phyloP scores from a whole-genome alignment of 257 asterid species.

The Solanum stenotomum region DNA sequence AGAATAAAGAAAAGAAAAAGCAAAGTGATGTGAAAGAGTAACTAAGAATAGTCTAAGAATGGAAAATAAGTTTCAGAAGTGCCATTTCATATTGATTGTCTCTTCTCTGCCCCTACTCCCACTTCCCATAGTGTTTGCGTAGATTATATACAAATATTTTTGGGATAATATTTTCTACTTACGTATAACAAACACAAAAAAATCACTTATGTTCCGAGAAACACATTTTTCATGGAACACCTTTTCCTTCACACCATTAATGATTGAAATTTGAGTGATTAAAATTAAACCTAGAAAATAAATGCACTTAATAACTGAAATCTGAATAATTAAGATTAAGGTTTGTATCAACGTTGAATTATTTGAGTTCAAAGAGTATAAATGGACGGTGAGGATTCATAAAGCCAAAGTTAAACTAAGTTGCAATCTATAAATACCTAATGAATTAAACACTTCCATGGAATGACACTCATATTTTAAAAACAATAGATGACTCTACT shows the following conservation, averaged over 20 bases:
- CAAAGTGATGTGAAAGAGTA: neutral
- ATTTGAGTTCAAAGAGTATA: too few species aligned
- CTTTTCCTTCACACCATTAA: neutral
- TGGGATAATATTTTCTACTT: neutral
- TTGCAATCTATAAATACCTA: neutral
- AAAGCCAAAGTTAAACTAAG: neutral
- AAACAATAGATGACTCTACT: neutral
- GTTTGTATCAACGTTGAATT: neutral
- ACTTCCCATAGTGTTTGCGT: neutral
- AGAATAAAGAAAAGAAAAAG: neutral
- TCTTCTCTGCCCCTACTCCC: neutral
- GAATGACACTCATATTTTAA: neutral
- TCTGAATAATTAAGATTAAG: neutral
- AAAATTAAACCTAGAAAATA: rapidly evolving
- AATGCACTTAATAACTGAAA: neutral
- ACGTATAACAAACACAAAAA: too few species aligned
- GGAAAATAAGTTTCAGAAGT: neutral
- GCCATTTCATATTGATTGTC: neutral
- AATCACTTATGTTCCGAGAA: neutral
- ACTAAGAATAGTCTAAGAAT: neutral
- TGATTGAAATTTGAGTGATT: neutral
- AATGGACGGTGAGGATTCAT: too few species aligned
- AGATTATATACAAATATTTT: neutral
- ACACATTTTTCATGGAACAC: neutral
- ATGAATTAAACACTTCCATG: neutral